Evolutionary conservation across 805 yeast species (phyloP), one percentile per base, ranked within the genome.

Genomic region (Pichia ethanolica): DNA sequence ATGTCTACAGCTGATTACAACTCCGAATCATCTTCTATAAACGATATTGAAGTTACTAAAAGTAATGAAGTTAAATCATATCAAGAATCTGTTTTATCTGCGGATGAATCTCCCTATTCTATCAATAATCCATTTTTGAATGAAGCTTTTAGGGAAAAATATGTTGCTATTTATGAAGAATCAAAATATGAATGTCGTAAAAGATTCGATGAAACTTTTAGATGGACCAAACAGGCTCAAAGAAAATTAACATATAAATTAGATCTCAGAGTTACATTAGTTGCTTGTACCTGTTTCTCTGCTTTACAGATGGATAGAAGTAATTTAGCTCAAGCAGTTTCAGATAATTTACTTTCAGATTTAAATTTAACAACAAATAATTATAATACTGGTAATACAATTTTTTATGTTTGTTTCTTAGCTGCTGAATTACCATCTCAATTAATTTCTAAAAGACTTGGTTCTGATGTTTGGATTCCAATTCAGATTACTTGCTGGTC

Each of bases 361-460:
- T 65, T 81, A 48, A 59, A 67, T 1, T 56, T 83, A 58, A 73
- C 73, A n/a, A 79, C 83, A 12, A 67, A 76, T 56, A 77, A 82
- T 50, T 81, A 73, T 60, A 83, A 83, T 61, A 59, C 70, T 38
- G 89, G 86, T 26, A 74, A 70, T 52, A 79, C 83, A 5, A 69
- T 82, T 39, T 75, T 75, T 56, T 67, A 71, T 52, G 67, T 79
- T 7, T 68, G 75, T 42, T 82, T 83, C 57, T 61, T 82, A 46
- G 56, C 66, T 26, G 77, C 83, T 14, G 88, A 83, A 60, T 61
- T 82, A 11, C 88, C 88, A 0, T 80, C 86, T 3, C 86, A 82
- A 58, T 67, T 82, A 54, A 68, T 82, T 34, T 76, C 84, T n/a
- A 82, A 83, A 61, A 71, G 70, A 47, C 46, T 82, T 35, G 89